Conservation (phyloP, 805 yeast genomes). For the Blastobotrys muscicola region DNA sequence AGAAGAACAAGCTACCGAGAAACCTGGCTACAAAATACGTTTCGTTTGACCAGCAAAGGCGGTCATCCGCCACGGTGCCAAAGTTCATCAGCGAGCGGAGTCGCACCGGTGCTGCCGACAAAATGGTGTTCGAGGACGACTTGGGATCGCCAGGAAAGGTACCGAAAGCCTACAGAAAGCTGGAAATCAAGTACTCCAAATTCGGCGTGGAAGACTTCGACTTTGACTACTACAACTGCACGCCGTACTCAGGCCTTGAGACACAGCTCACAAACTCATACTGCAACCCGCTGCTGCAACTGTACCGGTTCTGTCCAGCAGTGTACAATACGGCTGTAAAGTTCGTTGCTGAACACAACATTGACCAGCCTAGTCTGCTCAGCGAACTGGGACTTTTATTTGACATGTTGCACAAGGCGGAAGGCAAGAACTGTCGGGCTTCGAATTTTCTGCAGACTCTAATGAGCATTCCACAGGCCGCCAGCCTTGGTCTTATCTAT, state of each 20-base stretch:
- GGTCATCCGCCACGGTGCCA: slow-evolving; percentile 27
- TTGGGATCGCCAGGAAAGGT: slow-evolving; percentile 30
- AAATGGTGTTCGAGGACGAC: slow-evolving; percentile 15
- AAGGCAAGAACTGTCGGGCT: slow-evolving; percentile 70
- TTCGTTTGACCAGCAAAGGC: slow-evolving; percentile 17
- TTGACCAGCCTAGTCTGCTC: slow-evolving; percentile 39
- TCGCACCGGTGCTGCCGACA: slow-evolving; percentile 22
- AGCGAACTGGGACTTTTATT: slow-evolving; percentile 81
- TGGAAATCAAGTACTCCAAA: slow-evolving; percentile 72
- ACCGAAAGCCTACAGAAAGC: slow-evolving; percentile 67
- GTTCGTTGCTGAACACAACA: slow-evolving; percentile 36
- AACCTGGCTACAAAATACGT: slow-evolving; percentile 31
- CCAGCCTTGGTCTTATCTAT: slow-evolving; percentile 42
- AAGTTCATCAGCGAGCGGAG: slow-evolving; percentile 55
- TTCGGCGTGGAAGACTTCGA: slow-evolving; percentile 95
- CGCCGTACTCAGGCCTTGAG: slow-evolving; percentile 76
- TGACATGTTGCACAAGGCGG: slow-evolving; percentile 83
- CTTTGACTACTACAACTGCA: slow-evolving; percentile 71
- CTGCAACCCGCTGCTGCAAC: slow-evolving; percentile 68
- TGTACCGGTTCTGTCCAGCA: slow-evolving; percentile 68
- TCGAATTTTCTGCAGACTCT: slow-evolving; percentile 62
- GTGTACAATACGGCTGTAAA: slow-evolving; percentile 55
- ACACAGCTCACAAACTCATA: slow-evolving; percentile 72
- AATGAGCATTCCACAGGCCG: slow-evolving; percentile 41
- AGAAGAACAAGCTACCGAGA: slow-evolving; percentile 45